Conservation (phyloP, 148 eudicot genomes). For the Gaultheria prostrata region DNA sequence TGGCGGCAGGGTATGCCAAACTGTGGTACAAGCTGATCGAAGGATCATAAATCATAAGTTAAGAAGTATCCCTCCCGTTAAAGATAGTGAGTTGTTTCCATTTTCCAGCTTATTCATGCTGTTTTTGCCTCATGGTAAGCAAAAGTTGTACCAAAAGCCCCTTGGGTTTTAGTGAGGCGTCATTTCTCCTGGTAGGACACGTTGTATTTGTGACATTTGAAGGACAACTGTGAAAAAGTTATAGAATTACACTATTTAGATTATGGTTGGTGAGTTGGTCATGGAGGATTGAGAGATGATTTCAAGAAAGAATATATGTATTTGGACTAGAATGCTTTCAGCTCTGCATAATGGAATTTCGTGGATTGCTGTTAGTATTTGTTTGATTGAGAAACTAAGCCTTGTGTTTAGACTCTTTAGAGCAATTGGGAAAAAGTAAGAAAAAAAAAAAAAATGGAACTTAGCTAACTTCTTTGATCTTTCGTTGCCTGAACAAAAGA, state of each 20-base stretch:
- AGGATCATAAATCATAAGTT: neutral
- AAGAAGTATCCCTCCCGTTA: neutral
- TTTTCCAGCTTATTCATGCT: neutral
- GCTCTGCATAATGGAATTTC: neutral
- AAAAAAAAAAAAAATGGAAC: neutral
- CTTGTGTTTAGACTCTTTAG: neutral
- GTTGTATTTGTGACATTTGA: neutral
- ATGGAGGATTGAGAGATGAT: neutral
- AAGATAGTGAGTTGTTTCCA: neutral
- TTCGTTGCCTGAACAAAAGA: too few species aligned
- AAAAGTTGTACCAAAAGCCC: neutral
- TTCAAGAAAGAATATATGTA: neutral
- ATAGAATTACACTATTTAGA: neutral
- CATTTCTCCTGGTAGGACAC: neutral
- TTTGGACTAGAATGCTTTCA: neutral
- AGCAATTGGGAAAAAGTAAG: neutral
- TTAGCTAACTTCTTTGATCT: too few species aligned
- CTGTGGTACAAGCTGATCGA: conserved; percentile 25
- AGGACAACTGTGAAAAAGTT: neutral
- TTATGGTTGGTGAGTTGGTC: neutral
- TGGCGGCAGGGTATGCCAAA: conserved; percentile 50
- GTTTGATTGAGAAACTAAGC: neutral
- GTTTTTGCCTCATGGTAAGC: neutral
- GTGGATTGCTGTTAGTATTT: neutral
- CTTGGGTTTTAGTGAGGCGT: neutral